phyloP scores from a whole-genome alignment of 768 basidiomycete species.

The Gelatoporia subvermispora region DNA sequence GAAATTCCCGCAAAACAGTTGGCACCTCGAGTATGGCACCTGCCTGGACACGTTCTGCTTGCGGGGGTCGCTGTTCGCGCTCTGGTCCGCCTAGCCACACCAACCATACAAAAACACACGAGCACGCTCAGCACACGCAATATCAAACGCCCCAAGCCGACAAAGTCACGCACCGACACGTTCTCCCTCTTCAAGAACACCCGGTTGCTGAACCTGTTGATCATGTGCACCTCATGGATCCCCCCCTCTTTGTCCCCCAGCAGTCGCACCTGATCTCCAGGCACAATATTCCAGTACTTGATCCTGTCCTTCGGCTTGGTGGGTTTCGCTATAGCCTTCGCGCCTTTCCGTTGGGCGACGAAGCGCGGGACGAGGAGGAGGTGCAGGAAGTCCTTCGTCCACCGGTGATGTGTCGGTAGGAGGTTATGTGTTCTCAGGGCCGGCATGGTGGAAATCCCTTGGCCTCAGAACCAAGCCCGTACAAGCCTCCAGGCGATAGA shows the following conservation, averaged over 20 bases:
- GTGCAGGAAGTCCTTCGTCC: conserved; percentile 62
- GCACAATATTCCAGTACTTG: conserved; percentile 84
- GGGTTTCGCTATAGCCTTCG: conserved; percentile 42
- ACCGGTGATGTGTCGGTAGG: not conserved
- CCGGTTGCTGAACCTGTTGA: conserved; percentile 69
- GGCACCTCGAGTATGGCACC: conserved; percentile 77
- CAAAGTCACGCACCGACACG: conserved; percentile 24
- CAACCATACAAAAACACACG: conserved; percentile 5
- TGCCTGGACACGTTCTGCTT: conserved; percentile 11
- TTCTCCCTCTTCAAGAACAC: conserved; percentile 45
- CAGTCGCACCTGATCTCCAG: conserved; percentile 74
- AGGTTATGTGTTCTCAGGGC: too few relatives aligned
- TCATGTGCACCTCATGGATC: conserved; percentile 65
- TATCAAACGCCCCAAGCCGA: not conserved
- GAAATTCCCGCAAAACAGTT: conserved; percentile 68
- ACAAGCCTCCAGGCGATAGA: too few relatives aligned
- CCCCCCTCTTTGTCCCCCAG: conserved; percentile 57
- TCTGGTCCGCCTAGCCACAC: conserved; percentile 2
- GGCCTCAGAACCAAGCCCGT: too few relatives aligned
- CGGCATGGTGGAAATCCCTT: too few relatives aligned
- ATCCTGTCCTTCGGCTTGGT: conserved; percentile 65
- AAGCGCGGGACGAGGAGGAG: conserved; percentile 55
- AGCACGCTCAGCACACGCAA: not conserved
- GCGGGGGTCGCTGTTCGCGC: not conserved
- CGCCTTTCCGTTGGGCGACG: conserved; percentile 41